Evolutionary conservation across 2,329 filamentous ascomycete genomes (phyloP).

Genomic region (Penicillium sp.): DNA sequence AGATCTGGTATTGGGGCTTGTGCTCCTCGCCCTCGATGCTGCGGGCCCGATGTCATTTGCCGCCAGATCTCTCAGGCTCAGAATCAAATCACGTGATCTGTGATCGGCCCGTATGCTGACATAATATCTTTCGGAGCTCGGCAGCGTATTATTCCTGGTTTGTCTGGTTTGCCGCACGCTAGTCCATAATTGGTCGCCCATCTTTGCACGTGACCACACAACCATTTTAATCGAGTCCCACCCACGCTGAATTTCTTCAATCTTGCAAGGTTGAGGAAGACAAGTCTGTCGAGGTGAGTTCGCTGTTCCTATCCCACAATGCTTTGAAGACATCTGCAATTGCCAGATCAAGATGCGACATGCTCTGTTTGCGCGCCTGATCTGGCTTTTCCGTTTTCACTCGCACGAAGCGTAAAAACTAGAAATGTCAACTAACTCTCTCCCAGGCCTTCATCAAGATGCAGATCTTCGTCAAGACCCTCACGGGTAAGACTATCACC

Average conservation of each 20-base stretch:
- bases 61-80: conserved; percentile 10
- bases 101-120: not conserved
- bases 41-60: conserved; percentile 19
- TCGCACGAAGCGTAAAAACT: not conserved
- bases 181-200: not conserved
- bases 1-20: conserved; percentile 10
- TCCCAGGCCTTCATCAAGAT: conserved; percentile 52
- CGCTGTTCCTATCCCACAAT: conserved; percentile 2
- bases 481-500: conserved; percentile 99
- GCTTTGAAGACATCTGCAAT: not conserved
- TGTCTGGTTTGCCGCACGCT: not conserved
- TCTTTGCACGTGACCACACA: conserved; percentile 44
- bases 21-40: not conserved
- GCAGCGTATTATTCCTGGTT: not conserved
- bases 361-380: conserved; percentile 5
- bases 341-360: conserved; percentile 8
- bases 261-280: conserved; percentile 63
- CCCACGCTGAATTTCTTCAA: conserved; percentile 30
- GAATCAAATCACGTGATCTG: not conserved
- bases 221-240: conserved; percentile 42
- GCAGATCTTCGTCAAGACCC: conserved; percentile 64
- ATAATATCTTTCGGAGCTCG: not conserved
- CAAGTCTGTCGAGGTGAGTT: conserved; percentile 63
- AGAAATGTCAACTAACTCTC: conserved; percentile 21
- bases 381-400: not conserved